Conservation (phyloP, 352 stramenopile species). For the Hyaloperonospora arabidopsidis region DNA sequence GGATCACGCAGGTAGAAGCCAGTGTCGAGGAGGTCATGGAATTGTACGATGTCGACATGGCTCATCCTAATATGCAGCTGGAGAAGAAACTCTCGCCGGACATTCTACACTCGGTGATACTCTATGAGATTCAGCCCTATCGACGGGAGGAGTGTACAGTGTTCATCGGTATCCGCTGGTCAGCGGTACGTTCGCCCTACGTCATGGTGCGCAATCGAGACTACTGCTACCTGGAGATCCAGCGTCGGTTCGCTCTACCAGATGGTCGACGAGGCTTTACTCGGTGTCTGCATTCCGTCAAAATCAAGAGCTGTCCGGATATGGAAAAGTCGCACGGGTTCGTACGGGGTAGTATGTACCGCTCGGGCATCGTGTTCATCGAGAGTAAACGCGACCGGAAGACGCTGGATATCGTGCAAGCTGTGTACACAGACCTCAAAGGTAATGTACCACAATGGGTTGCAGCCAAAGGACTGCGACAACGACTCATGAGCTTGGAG, state of each 20-base stretch:
- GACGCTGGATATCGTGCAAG: conserved; percentile 67
- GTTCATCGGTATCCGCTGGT: conserved; percentile 77
- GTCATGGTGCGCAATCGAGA: conserved; percentile 68
- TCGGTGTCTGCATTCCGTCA: conserved; percentile 75
- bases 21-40: conserved; percentile 64
- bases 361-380: conserved; percentile 70
- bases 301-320: conserved; percentile 76
- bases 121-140: conserved; percentile 72
- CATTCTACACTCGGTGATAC: conserved; percentile 67
- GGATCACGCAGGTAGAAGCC: conserved; percentile 58
- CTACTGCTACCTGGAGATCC: conserved; percentile 73
- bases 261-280: conserved; percentile 57
- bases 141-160: conserved; percentile 36
- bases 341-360: conserved; percentile 76
- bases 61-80: conserved; percentile 64
- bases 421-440: conserved; percentile 78
- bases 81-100: conserved; percentile 68
- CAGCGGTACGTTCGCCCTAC: conserved; percentile 59
- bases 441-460: conserved; percentile 71
- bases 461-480: conserved; percentile 44
- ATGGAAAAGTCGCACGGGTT: conserved; percentile 77
- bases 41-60: conserved; percentile 64
- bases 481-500: conserved; percentile 64
- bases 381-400: conserved; percentile 67
- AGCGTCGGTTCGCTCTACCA: conserved; percentile 51